Percentiles rank a stretch among this genome's conserved stretches.
These are phyloP conservation scores for Oryza brachyantha DNA, from an alignment of 176 grass and related monocot species.

Conservation along the genomic window DNA sequence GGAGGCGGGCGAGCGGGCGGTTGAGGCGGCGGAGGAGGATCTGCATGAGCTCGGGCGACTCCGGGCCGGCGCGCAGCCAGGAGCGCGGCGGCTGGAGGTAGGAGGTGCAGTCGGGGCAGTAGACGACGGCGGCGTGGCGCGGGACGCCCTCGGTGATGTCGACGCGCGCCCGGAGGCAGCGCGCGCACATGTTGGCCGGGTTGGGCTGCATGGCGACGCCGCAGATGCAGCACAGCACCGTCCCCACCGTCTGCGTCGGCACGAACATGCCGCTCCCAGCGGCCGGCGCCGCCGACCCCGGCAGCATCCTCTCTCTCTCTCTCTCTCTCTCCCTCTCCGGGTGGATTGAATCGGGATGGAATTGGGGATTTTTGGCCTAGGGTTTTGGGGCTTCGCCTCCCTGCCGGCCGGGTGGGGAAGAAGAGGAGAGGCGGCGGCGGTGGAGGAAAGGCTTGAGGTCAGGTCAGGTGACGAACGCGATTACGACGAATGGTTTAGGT, in stretches of 20 bases:
- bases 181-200: conserved; percentile 89
- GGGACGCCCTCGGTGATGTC: conserved; percentile 75
- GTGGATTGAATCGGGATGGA: not conserved
- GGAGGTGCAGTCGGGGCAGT: conserved; percentile 63
- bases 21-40: conserved; percentile 79
- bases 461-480: conserved; percentile 31
- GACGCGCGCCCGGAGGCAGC: conserved; percentile 65
- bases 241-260: conserved; percentile 72
- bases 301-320: conserved; percentile 32
- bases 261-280: conserved; percentile 81
- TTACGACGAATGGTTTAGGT: conserved; percentile 22
- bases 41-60: conserved; percentile 79
- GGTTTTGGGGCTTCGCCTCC: conserved; percentile 24
- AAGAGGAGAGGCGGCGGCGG: not conserved
- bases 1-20: conserved; percentile 55
- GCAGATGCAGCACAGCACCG: conserved; percentile 93
- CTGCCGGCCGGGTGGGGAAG: not conserved
- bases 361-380: conserved; percentile 23
- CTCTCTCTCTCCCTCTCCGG: not conserved
- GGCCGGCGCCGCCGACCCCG: conserved; percentile 46
- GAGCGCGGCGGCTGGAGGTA: conserved; percentile 65
- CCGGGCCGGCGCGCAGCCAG: conserved; percentile 59
- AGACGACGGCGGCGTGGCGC: conserved; percentile 51
- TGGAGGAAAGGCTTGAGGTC: no score
- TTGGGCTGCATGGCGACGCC: conserved; percentile 83